Percentiles rank a stretch among this genome's conserved stretches.
phyloP scores from a whole-genome alignment of 2,329 filamentous ascomycete genomes.

The Xylariaceae sp. region DNA sequence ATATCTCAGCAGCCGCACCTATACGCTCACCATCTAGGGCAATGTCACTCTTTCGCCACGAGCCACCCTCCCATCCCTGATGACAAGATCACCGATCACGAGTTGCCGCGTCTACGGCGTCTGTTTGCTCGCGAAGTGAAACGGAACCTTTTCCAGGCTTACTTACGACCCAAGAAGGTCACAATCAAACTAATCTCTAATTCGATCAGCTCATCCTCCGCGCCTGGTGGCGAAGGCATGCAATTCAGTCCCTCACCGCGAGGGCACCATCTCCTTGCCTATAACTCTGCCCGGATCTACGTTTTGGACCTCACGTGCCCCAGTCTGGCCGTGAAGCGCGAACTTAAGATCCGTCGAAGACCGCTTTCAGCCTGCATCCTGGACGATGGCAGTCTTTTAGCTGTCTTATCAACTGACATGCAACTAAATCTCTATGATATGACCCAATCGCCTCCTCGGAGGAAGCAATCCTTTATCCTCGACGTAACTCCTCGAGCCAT shows the following conservation, averaged over 20 bases:
- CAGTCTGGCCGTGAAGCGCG: constrained; percentile 61
- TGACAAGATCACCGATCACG: constrained; percentile 39
- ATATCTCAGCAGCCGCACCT: constrained; percentile 59
- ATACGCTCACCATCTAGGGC: constrained; percentile 57
- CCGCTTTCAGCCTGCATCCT: constrained; percentile 73
- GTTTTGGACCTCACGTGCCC: constrained; percentile 63
- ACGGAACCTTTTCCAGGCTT: constrained; percentile 71
- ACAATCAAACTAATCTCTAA: constrained; percentile 76
- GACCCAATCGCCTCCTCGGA: constrained; percentile 55
- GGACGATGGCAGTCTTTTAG: constrained; percentile 70
- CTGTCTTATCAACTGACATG: constrained; percentile 74
- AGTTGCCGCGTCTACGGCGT: constrained; percentile 56
- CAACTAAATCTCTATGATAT: constrained; percentile 84
- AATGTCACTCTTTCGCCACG: constrained; percentile 54
- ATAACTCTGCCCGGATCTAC: constrained; percentile 81
- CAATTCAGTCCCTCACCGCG: constrained; percentile 74
- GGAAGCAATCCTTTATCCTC: constrained; percentile 69
- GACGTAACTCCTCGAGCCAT: constrained; percentile 75
- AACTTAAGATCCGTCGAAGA: constrained; percentile 72
- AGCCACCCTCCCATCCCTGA: constrained; percentile 38
- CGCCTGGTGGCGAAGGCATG: constrained; percentile 78
- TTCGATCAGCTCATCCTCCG: constrained; percentile 77
- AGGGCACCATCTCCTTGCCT: constrained; percentile 69
- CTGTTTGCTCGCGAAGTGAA: constrained; percentile 67
- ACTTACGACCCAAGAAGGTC: constrained; percentile 63